These are phyloP conservation scores for Fragilariopsis cylindrus DNA, from an alignment of 108 stramenopile species.

Conservation along the genomic window DNA sequence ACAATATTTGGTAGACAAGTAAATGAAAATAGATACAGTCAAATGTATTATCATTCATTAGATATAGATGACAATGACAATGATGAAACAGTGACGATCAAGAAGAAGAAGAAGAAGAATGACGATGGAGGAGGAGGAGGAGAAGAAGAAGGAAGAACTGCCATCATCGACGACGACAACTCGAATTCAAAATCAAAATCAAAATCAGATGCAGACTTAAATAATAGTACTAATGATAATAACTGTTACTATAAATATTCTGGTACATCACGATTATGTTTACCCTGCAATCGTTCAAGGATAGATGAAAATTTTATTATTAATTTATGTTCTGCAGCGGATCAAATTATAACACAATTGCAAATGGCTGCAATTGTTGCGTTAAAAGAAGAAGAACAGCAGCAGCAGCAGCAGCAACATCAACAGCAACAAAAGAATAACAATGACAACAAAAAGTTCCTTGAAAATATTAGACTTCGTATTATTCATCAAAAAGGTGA, in stretches of 20 bases:
- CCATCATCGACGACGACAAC: not conserved
- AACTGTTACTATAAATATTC: constrained; percentile 21
- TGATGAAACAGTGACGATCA: not conserved
- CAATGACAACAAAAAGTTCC: not conserved
- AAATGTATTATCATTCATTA: constrained; percentile 17
- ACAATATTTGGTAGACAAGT: constrained; percentile 34
- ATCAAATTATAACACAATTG: constrained; percentile 5
- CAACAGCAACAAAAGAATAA: not conserved
- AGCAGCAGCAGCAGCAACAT: not conserved
- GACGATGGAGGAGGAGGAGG: not conserved
- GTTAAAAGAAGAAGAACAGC: not conserved
- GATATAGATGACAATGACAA: not conserved
- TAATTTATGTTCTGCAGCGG: constrained; percentile 21
- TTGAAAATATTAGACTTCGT: not conserved
- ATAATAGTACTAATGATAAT: not conserved
- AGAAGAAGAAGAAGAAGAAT: not conserved
- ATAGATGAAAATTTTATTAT: constrained; percentile 19
- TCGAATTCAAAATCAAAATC: no score
- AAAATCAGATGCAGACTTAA: no score
- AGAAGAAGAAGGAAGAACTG: no score
- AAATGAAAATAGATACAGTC: constrained; percentile 42
- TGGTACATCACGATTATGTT: constrained; percentile 19
- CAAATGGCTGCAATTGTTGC: not conserved
- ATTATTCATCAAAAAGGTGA: not conserved
- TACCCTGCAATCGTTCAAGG: not conserved